phyloP scores from a whole-genome alignment of 2,329 filamentous ascomycete genomes.

The Pseudophaeomoniella oleicola region DNA sequence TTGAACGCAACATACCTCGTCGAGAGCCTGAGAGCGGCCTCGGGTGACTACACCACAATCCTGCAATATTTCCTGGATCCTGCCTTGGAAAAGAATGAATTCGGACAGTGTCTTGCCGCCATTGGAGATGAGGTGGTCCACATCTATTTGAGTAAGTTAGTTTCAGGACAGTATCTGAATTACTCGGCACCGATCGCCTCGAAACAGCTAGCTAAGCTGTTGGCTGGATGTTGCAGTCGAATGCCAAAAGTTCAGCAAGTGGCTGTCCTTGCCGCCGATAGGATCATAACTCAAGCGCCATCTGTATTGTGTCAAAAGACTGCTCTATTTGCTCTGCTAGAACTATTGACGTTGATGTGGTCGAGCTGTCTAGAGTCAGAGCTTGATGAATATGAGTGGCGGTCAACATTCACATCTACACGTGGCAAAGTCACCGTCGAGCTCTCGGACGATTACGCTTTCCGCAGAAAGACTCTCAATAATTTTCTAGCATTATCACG shows the following conservation, averaged over 20 bases:
- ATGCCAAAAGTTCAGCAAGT: conserved; percentile 84
- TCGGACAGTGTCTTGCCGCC: conserved; percentile 48
- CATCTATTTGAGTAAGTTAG: conserved; percentile 62
- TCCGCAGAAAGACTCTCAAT: conserved; percentile 66
- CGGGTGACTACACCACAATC: conserved; percentile 80
- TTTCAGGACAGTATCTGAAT: conserved; percentile 54
- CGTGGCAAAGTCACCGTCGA: conserved; percentile 70
- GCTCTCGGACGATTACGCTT: conserved; percentile 82
- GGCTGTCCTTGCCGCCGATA: conserved; percentile 68
- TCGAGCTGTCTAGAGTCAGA: conserved; percentile 85
- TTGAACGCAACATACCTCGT: conserved; percentile 81
- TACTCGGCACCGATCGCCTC: conserved; percentile 92
- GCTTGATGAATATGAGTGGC: conserved; percentile 82
- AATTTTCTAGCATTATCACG: conserved; percentile 63
- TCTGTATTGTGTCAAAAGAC: conserved; percentile 81
- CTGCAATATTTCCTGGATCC: conserved; percentile 91
- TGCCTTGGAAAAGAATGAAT: conserved; percentile 49
- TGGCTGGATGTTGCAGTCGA: conserved; percentile 83
- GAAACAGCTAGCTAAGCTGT: conserved; percentile 68
- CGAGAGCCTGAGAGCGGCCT: conserved; percentile 71
- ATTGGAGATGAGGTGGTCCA: conserved; percentile 58
- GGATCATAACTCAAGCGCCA: conserved; percentile 70
- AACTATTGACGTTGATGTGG: conserved; percentile 91
- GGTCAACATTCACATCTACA: conserved; percentile 62
- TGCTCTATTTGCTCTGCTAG: conserved; percentile 82